These are phyloP conservation scores for Boletus sp. DNA, from an alignment of 768 basidiomycete species.

Conservation along the genomic window DNA sequence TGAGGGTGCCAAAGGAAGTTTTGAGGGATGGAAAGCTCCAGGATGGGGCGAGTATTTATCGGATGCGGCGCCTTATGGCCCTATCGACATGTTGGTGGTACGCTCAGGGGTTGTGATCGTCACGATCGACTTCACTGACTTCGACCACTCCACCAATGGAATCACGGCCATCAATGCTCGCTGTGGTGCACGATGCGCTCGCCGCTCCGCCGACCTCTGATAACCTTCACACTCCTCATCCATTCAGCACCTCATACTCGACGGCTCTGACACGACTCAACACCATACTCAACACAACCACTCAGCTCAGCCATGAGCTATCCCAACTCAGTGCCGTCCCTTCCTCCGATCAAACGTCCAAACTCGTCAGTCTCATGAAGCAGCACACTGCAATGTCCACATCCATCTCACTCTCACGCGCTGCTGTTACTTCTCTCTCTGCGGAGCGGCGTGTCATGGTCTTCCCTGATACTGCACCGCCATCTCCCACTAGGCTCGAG, in stretches of 20 bases:
- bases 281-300: slow-evolving; percentile 48
- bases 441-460: slow-evolving; percentile 14
- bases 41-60: neutral
- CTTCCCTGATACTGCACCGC: slow-evolving; percentile 30
- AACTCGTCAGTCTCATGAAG: slow-evolving; percentile 63
- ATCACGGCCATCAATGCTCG: slow-evolving; percentile 23
- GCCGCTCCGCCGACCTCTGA: slow-evolving; percentile 19
- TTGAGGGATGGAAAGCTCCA: neutral
- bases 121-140: too few relatives aligned
- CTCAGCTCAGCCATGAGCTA: slow-evolving; percentile 53
- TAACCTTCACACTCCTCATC: slow-evolving; percentile 16
- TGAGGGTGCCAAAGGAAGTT: too few relatives aligned
- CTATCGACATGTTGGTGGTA: too few relatives aligned
- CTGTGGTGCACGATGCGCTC: slow-evolving; percentile 27
- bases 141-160: neutral
- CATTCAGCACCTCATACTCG: slow-evolving; percentile 23
- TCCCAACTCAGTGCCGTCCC: slow-evolving; percentile 42
- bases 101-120: too few relatives aligned
- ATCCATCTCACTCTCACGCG: slow-evolving; percentile 27
- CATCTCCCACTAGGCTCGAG: slow-evolving; percentile 42
- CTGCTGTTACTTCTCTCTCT: slow-evolving; percentile 20
- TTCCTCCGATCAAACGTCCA: slow-evolving; percentile 55
- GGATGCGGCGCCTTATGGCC: neutral
- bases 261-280: slow-evolving; percentile 38
- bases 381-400: slow-evolving; percentile 50